Conservation (phyloP, 306 rosid genomes). For the Arachis hypogaea region DNA sequence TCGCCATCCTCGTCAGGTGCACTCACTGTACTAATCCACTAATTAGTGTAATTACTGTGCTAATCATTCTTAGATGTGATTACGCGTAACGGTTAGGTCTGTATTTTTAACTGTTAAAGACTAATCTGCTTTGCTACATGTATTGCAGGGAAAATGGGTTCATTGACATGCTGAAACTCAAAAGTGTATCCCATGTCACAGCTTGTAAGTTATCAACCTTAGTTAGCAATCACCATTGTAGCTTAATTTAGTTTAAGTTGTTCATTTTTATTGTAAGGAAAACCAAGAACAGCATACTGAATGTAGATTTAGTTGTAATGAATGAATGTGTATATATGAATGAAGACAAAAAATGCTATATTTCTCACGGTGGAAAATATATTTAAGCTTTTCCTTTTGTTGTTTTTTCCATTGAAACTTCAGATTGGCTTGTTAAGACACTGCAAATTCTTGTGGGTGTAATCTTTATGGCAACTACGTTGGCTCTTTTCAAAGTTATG, state of each 20-base stretch:
- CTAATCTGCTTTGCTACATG: background rate
- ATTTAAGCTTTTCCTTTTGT: background rate
- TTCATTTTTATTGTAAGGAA: no score
- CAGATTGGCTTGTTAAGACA: constrained; percentile 73
- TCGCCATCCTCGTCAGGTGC: constrained; percentile 66
- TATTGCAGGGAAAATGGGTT: constrained; percentile 67
- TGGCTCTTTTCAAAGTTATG: constrained; percentile 69
- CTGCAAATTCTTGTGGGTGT: constrained; percentile 62
- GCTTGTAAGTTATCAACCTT: constrained; percentile 65
- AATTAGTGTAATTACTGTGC: background rate
- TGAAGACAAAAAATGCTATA: background rate
- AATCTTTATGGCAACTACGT: constrained; percentile 63
- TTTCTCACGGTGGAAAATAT: background rate
- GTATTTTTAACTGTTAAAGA: background rate
- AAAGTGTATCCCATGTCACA: constrained; percentile 50
- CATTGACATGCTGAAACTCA: constrained; percentile 52
- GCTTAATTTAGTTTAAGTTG: background rate
- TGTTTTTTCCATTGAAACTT: constrained; percentile 11
- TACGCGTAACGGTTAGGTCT: background rate
- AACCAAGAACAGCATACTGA: no score
- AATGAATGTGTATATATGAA: background rate
- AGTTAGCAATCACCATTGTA: background rate
- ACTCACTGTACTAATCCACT: background rate
- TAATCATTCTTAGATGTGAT: background rate
- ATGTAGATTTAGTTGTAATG: no score